Percentiles rank a stretch among this genome's conserved stretches.
Conservation (phyloP, 345 rosid genomes). For the Geranium rotundifolium region DNA sequence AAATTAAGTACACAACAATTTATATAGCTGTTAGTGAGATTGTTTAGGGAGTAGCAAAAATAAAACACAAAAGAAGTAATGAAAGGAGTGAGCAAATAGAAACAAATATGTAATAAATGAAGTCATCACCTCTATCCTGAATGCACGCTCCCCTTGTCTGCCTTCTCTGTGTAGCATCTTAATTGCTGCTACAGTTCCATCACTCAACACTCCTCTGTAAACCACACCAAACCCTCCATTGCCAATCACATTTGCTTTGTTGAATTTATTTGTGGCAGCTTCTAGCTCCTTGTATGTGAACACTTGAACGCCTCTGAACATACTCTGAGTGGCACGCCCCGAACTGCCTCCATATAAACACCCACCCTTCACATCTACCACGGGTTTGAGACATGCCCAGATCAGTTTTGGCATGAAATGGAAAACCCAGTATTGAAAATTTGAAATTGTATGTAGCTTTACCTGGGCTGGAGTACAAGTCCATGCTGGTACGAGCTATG, state of each 20-base stretch:
- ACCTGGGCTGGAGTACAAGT: conserved; percentile 70
- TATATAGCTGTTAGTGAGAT: not conserved
- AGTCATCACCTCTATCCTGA: conserved; percentile 67
- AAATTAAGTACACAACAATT: not conserved
- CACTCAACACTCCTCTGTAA: conserved; percentile 55
- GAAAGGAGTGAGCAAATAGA: conserved; percentile 6
- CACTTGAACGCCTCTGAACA: conserved; percentile 50
- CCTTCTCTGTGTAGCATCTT: conserved; percentile 53
- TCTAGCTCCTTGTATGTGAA: conserved; percentile 79
- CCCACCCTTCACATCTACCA: conserved; percentile 45
- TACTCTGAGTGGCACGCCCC: conserved; percentile 14
- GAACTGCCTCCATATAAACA: conserved; percentile 35
- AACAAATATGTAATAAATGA: conserved; percentile 28
- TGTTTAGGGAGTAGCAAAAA: not conserved
- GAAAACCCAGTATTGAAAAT: not conserved
- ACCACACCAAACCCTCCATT: conserved; percentile 53
- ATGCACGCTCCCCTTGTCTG: conserved; percentile 72
- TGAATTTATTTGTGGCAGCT: conserved; percentile 48
- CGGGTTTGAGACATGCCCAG: conserved; percentile 8
- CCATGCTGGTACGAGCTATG: conserved; percentile 29
- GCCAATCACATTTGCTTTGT: conserved; percentile 52
- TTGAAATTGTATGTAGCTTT: conserved; percentile 7
- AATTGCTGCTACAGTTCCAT: conserved; percentile 73
- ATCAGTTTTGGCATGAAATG: not conserved
- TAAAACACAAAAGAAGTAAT: not conserved